Evolutionary conservation across 108 stramenopile species (phyloP).

Genomic region (Cylindrotheca fusiformis): DNA sequence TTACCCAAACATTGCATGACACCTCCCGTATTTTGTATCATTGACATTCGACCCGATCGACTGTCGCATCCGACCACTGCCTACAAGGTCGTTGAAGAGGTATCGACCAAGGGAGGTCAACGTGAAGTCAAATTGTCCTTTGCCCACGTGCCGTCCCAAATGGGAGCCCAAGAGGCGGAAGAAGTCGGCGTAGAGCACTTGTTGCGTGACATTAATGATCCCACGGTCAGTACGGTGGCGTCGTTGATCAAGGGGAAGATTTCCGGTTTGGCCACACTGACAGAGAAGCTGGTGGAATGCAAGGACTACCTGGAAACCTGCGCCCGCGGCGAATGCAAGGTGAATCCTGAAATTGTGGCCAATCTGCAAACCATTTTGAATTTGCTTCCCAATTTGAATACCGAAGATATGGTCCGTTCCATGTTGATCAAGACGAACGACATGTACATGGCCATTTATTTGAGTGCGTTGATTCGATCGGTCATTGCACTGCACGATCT

Average conservation of each 20-base stretch:
- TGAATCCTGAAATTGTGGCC: constrained; percentile 89
- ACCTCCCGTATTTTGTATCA: constrained; percentile 95
- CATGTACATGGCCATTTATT: constrained; percentile 94
- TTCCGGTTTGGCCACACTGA: constrained; percentile 84
- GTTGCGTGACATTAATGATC: constrained; percentile 99
- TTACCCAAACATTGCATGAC: constrained; percentile 46
- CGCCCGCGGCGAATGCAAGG: constrained; percentile 49
- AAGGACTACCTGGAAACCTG: constrained; percentile 88
- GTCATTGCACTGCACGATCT: constrained; percentile 97
- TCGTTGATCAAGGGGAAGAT: constrained; percentile 93
- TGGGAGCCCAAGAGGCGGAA: constrained; percentile 97
- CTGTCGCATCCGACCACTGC: constrained; percentile 93
- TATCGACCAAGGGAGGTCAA: constrained; percentile 37
- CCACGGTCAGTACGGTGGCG: constrained; percentile 93
- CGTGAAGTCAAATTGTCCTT: constrained; percentile 79
- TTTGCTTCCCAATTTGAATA: constrained; percentile 96
- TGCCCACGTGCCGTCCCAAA: constrained; percentile 87
- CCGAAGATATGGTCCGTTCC: constrained; percentile 86
- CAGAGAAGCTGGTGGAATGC: constrained; percentile 91
- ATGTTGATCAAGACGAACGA: constrained; percentile 98
- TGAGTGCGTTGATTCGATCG: constrained; percentile 86
- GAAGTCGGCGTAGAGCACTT: constrained; percentile 99
- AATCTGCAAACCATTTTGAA: constrained; percentile 96
- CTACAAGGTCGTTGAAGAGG: constrained; percentile 91
- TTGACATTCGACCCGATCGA: constrained; percentile 94